These are phyloP conservation scores for Leptosphaerulina australis DNA, from an alignment of 2,329 filamentous ascomycete species.

Conservation along the genomic window DNA sequence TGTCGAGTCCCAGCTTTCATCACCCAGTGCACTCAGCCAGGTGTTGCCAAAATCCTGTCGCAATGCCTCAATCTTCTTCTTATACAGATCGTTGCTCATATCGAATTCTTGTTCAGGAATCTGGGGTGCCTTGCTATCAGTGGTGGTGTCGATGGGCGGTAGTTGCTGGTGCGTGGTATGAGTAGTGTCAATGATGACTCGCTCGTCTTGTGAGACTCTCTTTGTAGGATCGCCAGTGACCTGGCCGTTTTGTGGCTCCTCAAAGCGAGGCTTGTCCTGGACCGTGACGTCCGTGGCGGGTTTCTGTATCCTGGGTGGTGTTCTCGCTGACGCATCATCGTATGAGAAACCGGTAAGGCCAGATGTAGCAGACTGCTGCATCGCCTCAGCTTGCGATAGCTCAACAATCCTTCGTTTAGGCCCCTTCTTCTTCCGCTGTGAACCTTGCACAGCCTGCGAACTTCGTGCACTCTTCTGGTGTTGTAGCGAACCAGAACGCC, in stretches of 20 bases:
- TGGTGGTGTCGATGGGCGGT: conserved; percentile 41
- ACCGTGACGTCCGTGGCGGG: conserved; percentile 16
- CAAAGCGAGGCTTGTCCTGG: conserved; percentile 34
- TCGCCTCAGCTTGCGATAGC: conserved; percentile 56
- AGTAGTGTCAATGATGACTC: conserved; percentile 25
- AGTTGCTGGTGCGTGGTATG: conserved; percentile 37
- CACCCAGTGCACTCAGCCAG: conserved; percentile 85
- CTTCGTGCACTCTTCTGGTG: conserved; percentile 45
- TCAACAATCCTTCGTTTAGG: conserved; percentile 64
- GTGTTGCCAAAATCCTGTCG: conserved; percentile 84
- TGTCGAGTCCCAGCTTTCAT: conserved; percentile 65
- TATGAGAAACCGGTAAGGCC: conserved; percentile 40
- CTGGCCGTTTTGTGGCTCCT: conserved; percentile 33
- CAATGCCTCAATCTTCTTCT: conserved; percentile 84
- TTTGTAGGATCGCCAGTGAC: conserved; percentile 41
- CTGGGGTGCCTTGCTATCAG: conserved; percentile 26
- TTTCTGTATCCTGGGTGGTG: conserved; percentile 28
- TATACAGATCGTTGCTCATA: conserved; percentile 76
- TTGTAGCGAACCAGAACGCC: conserved; percentile 39
- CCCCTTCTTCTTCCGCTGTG: conserved; percentile 64
- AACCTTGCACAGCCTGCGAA: conserved; percentile 47
- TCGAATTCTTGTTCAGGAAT: conserved; percentile 61
- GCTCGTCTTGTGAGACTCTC: conserved; percentile 30
- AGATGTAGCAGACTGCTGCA: conserved; percentile 35
- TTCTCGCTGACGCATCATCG: conserved; percentile 27